Conservation (phyloP, 2,329 filamentous ascomycete species). For the Acrocalymma vagum region DNA sequence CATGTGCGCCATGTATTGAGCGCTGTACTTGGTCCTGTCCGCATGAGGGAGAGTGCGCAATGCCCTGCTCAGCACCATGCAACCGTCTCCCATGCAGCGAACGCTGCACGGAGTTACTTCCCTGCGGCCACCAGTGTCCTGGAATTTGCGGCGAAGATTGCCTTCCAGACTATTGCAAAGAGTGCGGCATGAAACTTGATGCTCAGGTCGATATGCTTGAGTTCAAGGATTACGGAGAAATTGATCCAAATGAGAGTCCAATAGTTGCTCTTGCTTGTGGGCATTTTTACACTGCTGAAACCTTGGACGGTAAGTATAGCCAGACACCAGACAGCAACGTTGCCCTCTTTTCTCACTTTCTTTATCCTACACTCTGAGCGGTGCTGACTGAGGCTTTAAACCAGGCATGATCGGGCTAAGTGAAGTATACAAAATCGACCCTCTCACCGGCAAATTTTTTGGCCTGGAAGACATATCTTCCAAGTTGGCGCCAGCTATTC, state of each 20-base stretch:
- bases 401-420: conserved; percentile 33
- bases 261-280: conserved; percentile 36
- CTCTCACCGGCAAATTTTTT: conserved; percentile 23
- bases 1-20: conserved; percentile 44
- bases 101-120: conserved; percentile 33
- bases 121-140: conserved; percentile 43
- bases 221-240: conserved; percentile 27
- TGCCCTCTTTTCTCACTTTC: too few relatives aligned
- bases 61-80: conserved; percentile 46
- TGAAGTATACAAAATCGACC: conserved; percentile 27
- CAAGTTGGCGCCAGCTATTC: conserved; percentile 30
- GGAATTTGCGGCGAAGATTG: conserved; percentile 41
- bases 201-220: conserved; percentile 35
- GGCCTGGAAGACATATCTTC: conserved; percentile 34
- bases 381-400: too few relatives aligned
- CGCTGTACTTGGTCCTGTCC: conserved; percentile 44
- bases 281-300: conserved; percentile 43
- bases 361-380: too few relatives aligned
- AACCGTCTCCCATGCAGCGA: conserved; percentile 38
- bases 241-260: conserved; percentile 39
- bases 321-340: too few relatives aligned
- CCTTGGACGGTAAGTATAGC: too few relatives aligned
- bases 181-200: conserved; percentile 27
- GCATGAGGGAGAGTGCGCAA: conserved; percentile 41
- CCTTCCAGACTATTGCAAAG: conserved; percentile 28